phyloP scores from a whole-genome alignment of 805 yeast genomes.

The Wickerhamiella sergipiensis region DNA sequence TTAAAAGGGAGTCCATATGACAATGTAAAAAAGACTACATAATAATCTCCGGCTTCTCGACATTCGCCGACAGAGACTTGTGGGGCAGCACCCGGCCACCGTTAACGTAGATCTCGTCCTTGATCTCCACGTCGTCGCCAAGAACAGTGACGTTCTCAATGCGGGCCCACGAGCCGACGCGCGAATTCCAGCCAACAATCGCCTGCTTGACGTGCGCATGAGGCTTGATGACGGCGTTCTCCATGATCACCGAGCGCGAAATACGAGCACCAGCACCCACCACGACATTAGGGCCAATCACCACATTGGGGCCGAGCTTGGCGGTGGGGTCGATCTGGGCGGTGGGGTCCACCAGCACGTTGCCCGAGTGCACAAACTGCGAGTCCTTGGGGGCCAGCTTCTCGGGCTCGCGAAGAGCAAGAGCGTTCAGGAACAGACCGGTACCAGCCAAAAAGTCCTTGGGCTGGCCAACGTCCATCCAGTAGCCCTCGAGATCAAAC shows the following conservation, averaged over 20 bases:
- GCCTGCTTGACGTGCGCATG: conserved; percentile 97
- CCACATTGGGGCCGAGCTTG: conserved; percentile 96
- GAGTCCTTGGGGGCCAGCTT: conserved; percentile 46
- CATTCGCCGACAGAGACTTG: conserved; percentile 89
- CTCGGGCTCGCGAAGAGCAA: conserved; percentile 66
- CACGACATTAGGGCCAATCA: conserved; percentile 89
- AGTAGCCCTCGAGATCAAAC: conserved; percentile 95
- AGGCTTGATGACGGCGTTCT: conserved; percentile 83
- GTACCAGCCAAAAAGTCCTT: conserved; percentile 97
- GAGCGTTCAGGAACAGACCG: conserved; percentile 74
- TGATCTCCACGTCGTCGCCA: conserved; percentile 97
- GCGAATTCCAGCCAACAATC: conserved; percentile 98
- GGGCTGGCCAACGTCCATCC: conserved; percentile 99
- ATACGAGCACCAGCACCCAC: conserved; percentile 98
- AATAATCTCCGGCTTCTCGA: conserved; percentile 95
- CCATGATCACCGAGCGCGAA: conserved; percentile 84
- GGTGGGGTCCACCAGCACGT: conserved; percentile 86
- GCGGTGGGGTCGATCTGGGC: conserved; percentile 88
- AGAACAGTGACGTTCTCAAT: conserved; percentile 93
- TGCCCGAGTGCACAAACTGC: conserved; percentile 73
- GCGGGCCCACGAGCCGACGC: conserved; percentile 98
- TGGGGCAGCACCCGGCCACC: conserved; percentile 99
- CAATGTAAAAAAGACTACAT: conserved; percentile 41
- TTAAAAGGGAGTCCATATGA: too few relatives aligned
- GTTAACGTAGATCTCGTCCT: conserved; percentile 96